Percentiles rank a stretch among this genome's conserved stretches.
Evolutionary conservation across 331 rosid genomes (phyloP).

Genomic region (Telfairia occidentalis): DNA sequence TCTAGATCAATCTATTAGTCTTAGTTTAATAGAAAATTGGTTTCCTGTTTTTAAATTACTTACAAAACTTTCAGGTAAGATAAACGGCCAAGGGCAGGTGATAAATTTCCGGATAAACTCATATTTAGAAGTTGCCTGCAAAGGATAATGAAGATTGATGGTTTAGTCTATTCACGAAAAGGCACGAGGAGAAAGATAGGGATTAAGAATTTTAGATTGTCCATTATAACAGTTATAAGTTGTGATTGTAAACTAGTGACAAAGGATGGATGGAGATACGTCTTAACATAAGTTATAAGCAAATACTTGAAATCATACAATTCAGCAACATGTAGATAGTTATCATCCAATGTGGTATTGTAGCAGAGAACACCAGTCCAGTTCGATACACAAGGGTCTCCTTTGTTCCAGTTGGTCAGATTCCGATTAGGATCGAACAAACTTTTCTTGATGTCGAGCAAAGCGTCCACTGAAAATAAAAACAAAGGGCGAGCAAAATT

Average conservation of each 20-base stretch:
- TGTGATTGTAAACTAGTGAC: not conserved
- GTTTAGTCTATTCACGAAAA: not conserved
- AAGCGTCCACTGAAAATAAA: conserved; percentile 53
- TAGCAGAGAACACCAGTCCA: conserved; percentile 81
- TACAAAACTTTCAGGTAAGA: conserved; percentile 49
- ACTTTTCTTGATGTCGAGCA: conserved; percentile 37
- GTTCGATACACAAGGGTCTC: conserved; percentile 63
- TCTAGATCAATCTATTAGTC: conserved; percentile 4
- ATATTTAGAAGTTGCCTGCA: conserved; percentile 57
- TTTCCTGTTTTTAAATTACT: conserved; percentile 13
- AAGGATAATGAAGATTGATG: not conserved
- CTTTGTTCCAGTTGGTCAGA: conserved; percentile 62
- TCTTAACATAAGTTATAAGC: conserved; percentile 3
- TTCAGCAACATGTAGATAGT: conserved; percentile 63
- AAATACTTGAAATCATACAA: conserved; percentile 42
- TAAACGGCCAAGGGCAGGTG: conserved; percentile 70
- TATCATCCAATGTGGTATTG: conserved; percentile 39
- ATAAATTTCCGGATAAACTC: conserved; percentile 55
- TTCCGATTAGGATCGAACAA: conserved; percentile 62
- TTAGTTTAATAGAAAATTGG: not conserved
- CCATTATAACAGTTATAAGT: not conserved
- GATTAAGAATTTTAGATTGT: not conserved
- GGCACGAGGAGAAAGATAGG: not conserved
- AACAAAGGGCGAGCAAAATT: not conserved
- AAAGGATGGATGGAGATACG: not conserved